These are phyloP conservation scores for Ailanthus altissimus DNA, from an alignment of 345 rosid species.

Conservation along the genomic window DNA sequence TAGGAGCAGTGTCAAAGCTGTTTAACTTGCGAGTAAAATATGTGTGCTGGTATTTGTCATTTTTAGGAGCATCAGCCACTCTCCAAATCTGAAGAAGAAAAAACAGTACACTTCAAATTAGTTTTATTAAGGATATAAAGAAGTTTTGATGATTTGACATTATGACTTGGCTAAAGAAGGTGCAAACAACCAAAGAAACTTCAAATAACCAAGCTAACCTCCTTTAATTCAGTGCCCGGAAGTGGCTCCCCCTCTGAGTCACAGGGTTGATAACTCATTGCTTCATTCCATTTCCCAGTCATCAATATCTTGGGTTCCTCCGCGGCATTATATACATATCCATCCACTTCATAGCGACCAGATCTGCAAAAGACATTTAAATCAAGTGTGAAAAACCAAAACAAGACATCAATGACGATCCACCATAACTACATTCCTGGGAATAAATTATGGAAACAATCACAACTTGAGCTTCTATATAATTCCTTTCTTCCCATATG, in stretches of 20 bases:
- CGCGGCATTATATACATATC: conserved; percentile 69
- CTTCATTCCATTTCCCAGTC: conserved; percentile 86
- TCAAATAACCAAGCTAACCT: conserved; percentile 39
- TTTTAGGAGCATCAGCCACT: conserved; percentile 66
- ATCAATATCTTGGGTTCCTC: conserved; percentile 87
- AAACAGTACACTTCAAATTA: background rate
- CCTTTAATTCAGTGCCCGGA: conserved; percentile 72
- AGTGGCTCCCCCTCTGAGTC: conserved; percentile 81
- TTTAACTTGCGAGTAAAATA: conserved; percentile 84
- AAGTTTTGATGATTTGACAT: background rate
- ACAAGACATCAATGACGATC: background rate
- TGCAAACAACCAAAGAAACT: conserved; percentile 6
- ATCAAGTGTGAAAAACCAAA: conserved; percentile 2
- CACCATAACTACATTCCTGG: background rate
- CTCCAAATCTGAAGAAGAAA: conserved; percentile 60
- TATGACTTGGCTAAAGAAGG: conserved; percentile 4
- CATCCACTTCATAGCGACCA: conserved; percentile 90
- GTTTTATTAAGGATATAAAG: background rate
- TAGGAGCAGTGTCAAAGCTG: conserved; percentile 85
- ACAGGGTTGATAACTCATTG: conserved; percentile 77
- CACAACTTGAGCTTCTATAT: background rate
- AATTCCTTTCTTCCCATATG: background rate
- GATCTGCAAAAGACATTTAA: conserved; percentile 46
- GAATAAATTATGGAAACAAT: background rate
- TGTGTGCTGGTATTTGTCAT: conserved; percentile 76